Conservation (phyloP, 345 rosid species). For the Carallia pectinifolia region DNA sequence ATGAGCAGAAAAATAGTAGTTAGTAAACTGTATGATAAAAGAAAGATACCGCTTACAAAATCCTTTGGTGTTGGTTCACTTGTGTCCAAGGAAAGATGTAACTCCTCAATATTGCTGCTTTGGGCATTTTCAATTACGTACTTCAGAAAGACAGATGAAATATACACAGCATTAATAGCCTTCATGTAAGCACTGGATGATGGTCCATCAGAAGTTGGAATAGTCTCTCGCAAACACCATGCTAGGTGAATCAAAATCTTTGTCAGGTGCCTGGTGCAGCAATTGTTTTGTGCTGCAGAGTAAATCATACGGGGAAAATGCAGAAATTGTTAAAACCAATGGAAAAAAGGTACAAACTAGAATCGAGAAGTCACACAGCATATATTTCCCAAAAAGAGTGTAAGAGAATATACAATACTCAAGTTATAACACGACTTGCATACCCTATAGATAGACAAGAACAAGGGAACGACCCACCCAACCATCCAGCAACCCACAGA, state of each 20-base stretch:
- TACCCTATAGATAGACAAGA: no score
- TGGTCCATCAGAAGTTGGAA: constrained; percentile 45
- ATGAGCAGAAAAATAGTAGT: background rate
- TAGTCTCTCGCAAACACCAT: constrained; percentile 75
- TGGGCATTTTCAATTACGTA: constrained; percentile 62
- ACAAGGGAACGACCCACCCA: no score
- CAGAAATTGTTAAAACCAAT: background rate
- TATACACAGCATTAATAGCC: constrained; percentile 73
- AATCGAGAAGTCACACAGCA: background rate
- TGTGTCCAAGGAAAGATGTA: constrained; percentile 62
- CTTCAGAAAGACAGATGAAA: constrained; percentile 83
- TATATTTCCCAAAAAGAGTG: background rate
- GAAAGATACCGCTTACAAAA: constrained; percentile 50
- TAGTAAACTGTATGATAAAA: background rate
- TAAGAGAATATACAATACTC: background rate
- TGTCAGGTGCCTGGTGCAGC: constrained; percentile 76
- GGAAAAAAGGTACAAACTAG: background rate
- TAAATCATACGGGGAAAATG: background rate
- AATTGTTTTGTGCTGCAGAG: constrained; percentile 69
- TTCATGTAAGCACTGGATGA: constrained; percentile 43
- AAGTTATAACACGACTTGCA: no score
- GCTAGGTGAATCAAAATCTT: constrained; percentile 83
- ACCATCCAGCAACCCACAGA: no score
- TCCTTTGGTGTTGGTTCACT: constrained; percentile 59
- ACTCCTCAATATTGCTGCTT: constrained; percentile 46